phyloP scores from a whole-genome alignment of 768 basidiomycete species.

The Ramaria sp. region DNA sequence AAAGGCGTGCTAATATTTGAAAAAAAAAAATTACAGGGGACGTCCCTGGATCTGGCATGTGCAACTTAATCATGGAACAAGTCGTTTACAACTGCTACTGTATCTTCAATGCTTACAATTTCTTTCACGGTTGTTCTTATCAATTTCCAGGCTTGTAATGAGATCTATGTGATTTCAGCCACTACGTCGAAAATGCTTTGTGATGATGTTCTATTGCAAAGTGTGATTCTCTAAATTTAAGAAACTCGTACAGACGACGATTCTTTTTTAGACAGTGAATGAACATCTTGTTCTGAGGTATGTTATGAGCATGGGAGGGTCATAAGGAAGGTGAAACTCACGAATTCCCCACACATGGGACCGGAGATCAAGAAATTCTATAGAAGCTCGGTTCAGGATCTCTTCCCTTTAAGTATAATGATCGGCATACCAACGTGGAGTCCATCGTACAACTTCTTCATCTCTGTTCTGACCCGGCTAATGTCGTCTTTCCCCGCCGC shows the following conservation, averaged over 20 bases:
- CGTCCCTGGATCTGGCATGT: too few relatives aligned
- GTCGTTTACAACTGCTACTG: too few relatives aligned
- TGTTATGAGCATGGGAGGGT: background rate
- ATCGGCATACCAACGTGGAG: conserved; percentile 57
- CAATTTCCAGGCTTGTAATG: too few relatives aligned
- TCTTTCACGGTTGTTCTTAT: too few relatives aligned
- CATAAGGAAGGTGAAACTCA: conserved; percentile 29
- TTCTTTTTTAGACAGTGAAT: conserved; percentile 60
- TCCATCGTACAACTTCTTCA: conserved; percentile 81
- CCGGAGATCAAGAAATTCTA: conserved; percentile 74
- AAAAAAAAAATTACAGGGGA: too few relatives aligned
- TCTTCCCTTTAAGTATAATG: background rate
- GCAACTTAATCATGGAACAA: too few relatives aligned
- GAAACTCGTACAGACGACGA: conserved; percentile 47
- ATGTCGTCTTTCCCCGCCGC: conserved; percentile 76
- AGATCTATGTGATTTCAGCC: too few relatives aligned
- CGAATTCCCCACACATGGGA: conserved; percentile 84
- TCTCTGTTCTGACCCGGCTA: conserved; percentile 60
- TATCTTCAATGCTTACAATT: too few relatives aligned
- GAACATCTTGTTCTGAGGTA: conserved; percentile 64
- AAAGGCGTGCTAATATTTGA: too few relatives aligned
- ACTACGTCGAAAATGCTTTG: too few relatives aligned
- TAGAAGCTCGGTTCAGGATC: background rate
- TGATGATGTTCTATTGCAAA: background rate
- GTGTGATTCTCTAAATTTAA: background rate